Percentiles rank a stretch among this genome's conserved stretches.
Evolutionary conservation across 495 filamentous ascomycete genomes (phyloP).

Genomic region (Penicillium herquei): DNA sequence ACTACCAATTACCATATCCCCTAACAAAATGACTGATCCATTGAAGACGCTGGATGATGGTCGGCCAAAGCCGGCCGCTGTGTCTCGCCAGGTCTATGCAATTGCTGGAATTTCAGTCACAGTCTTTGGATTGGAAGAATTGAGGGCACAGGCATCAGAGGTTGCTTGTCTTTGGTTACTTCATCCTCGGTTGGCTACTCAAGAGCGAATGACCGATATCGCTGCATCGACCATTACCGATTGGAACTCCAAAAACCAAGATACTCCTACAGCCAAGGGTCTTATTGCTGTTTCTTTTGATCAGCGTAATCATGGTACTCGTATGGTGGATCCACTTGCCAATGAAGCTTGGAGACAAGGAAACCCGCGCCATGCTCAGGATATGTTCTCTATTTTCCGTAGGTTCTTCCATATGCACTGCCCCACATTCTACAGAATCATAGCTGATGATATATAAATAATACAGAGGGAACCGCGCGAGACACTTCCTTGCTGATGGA

Average conservation of each 20-base stretch:
- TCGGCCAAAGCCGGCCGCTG: conserved; percentile 29
- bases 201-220: conserved; percentile 66
- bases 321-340: conserved; percentile 54
- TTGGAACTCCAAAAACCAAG: conserved; percentile 51
- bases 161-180: conserved; percentile 84
- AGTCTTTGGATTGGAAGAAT: conserved; percentile 76
- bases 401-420: conserved; percentile 18
- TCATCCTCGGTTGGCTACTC: conserved; percentile 68
- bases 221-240: conserved; percentile 54
- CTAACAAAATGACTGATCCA: conserved; percentile 35
- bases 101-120: conserved; percentile 76
- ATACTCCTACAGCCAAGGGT: conserved; percentile 35
- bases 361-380: conserved; percentile 79
- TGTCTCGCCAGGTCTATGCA: conserved; percentile 60
- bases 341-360: conserved; percentile 79
- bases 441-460: conserved; percentile 1
- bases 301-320: conserved; percentile 82
- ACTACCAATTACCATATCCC: background rate
- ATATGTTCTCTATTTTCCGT: conserved; percentile 75
- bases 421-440: background rate
- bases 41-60: conserved; percentile 29
- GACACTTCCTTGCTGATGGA: conserved; percentile 73
- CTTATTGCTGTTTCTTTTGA: conserved; percentile 84
- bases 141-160: conserved; percentile 46
- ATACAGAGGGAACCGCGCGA: conserved; percentile 64